Base-by-base conservation (phyloP, 345 rosid genomes). In the Turnera subulata region DNA sequence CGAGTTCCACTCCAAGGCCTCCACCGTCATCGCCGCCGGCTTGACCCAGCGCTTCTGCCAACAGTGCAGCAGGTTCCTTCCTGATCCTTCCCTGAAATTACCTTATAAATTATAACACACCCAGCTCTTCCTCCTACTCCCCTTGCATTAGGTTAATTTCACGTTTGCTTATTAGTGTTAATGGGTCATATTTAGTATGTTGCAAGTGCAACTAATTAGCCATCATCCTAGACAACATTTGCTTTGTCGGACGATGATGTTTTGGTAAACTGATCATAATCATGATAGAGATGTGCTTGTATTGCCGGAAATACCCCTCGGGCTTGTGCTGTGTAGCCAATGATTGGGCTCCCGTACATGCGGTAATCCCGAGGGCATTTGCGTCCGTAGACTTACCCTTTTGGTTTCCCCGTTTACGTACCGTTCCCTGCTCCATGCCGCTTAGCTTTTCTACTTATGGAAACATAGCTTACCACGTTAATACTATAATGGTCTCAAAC, bases 21-120 rank as follows among this genome's bases (percentile, higher is more conserved):
- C 99, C 6, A 85, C 96, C 1, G 99, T 89, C 42, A 71, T 86
- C 8, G 82, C 95, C 5, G 88, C 88, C 66, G 96, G 99, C 7
- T 66, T 84, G 58, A 89, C 96, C 70, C 99, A 93, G 79, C 88
- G 99, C 25, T 93, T 93, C 82, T 93, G 99, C 80, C 99, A 93
- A 71, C 99, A 93, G 80, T 93, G 99, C 53, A 93, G 99, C 97
- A 89, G 99, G 99, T 87, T 72, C 49, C 61, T 46, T 9, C n/a
- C n/a, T 42, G 45, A 5, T 63, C 1, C 39, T 65, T 26, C 25
- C 5, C 6, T 6, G 26, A 69, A 65, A 56, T 71, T 62, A 62
- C 70, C 35, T 42, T 49, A 61, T n/a, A n/a, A n/a, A n/a, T n/a
- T n/a, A n/a, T n/a, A n/a, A n/a, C n/a, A n/a, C n/a, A n/a, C n/a